Percentiles rank a stretch among this genome's conserved stretches.
Evolutionary conservation across 208 protist species (phyloP).

Genomic region (Leptomonas pyrrhocoris): DNA sequence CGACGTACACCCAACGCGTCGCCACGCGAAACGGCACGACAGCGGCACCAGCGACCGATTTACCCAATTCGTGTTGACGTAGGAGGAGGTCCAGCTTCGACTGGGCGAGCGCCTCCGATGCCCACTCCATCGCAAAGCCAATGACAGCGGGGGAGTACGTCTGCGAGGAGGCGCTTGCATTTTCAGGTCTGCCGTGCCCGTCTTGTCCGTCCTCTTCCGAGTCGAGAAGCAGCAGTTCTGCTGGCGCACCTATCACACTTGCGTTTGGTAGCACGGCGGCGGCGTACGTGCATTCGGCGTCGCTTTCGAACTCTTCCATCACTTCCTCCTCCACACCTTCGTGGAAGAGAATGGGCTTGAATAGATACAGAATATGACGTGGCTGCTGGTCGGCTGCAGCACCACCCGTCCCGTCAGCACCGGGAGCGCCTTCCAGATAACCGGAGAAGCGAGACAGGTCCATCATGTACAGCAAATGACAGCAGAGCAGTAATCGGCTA

Average conservation of each 20-base stretch:
- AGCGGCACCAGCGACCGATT: neutral
- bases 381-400: neutral
- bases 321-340: constrained; percentile 27
- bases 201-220: neutral
- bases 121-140: constrained; percentile 63
- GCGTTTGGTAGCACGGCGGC: constrained; percentile 49
- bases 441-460: constrained; percentile 10
- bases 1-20: constrained; percentile 50
- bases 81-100: constrained; percentile 44
- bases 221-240: constrained; percentile 25
- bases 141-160: constrained; percentile 32
- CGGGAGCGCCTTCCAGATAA: neutral
- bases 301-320: constrained; percentile 48
- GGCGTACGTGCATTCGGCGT: constrained; percentile 41
- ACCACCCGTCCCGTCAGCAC: neutral
- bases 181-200: constrained; percentile 12
- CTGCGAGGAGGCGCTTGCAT: neutral
- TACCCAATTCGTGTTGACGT: constrained; percentile 13
- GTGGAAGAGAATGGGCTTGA: constrained; percentile 55
- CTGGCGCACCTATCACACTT: constrained; percentile 25
- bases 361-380: constrained; percentile 46
- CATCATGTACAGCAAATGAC: constrained; percentile 31
- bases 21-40: constrained; percentile 25
- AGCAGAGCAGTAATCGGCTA: constrained; percentile 29
- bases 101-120: constrained; percentile 25